These are phyloP conservation scores for Sanghuangporus weigelae DNA, from an alignment of 1,284 basidiomycete species.

Conservation along the genomic window DNA sequence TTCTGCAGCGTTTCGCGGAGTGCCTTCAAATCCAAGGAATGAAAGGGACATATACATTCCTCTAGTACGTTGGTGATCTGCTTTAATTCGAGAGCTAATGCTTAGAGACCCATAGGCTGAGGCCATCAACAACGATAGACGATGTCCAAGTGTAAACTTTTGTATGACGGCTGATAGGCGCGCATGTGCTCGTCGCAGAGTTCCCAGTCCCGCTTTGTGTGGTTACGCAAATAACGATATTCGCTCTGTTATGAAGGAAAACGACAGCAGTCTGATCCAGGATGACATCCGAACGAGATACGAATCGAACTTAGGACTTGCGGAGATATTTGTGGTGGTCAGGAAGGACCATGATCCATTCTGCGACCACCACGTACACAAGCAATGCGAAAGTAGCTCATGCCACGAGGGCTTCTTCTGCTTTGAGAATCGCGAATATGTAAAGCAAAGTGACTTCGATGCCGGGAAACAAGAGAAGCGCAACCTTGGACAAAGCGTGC, in stretches of 20 bases:
- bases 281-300: background rate
- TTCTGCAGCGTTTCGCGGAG: background rate
- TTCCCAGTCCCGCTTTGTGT: background rate
- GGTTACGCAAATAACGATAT: background rate
- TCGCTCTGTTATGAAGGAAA: no score
- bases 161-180: background rate
- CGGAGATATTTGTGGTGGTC: background rate
- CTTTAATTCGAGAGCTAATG: background rate
- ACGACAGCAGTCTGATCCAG: background rate
- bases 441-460: background rate
- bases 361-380: background rate
- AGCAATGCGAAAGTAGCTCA: background rate
- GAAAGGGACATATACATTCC: background rate
- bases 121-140: background rate
- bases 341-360: background rate
- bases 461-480: background rate
- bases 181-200: background rate
- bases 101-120: background rate
- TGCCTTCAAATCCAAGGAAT: background rate
- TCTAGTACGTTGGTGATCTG: background rate
- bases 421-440: background rate
- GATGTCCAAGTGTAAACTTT: background rate
- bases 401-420: background rate
- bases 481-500: background rate
- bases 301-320: background rate